Evolutionary conservation across 192 early-diverging fungal species (phyloP).

Genomic region (Coemansia brasiliensis): DNA sequence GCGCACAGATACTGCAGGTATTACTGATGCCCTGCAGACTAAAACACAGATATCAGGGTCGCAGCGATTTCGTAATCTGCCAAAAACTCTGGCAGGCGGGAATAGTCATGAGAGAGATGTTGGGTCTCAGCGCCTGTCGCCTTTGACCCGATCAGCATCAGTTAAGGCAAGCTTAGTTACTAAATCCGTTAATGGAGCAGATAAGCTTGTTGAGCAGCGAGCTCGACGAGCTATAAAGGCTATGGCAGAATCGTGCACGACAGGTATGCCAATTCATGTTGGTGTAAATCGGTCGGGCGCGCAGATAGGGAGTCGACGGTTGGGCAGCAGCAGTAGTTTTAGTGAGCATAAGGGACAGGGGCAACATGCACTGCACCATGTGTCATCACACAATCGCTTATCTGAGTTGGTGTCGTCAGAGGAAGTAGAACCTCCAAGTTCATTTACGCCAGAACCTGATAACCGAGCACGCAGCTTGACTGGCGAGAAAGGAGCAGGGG

Average conservation of each 20-base stretch:
- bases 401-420: constrained; percentile 3
- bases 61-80: constrained; percentile 23
- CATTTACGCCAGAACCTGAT: constrained; percentile 28
- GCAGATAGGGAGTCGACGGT: constrained; percentile 16
- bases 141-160: constrained; percentile 43
- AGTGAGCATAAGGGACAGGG: constrained; percentile 6
- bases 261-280: constrained; percentile 41
- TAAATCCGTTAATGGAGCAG: neutral
- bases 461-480: constrained; percentile 47
- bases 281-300: constrained; percentile 25
- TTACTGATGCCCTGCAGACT: constrained; percentile 1
- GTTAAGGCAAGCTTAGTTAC: constrained; percentile 6
- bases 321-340: constrained; percentile 7
- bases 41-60: constrained; percentile 4
- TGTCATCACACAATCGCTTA: constrained; percentile 21
- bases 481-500: constrained; percentile 20
- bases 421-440: neutral
- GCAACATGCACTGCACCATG: constrained; percentile 20
- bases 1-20: neutral
- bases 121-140: neutral
- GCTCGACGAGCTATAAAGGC: constrained; percentile 46
- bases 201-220: constrained; percentile 33
- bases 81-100: constrained; percentile 1
- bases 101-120: neutral
- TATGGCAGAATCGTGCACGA: constrained; percentile 49